These are phyloP conservation scores for Penicillium sp. DNA, from an alignment of 2,329 filamentous ascomycete species.

Conservation along the genomic window DNA sequence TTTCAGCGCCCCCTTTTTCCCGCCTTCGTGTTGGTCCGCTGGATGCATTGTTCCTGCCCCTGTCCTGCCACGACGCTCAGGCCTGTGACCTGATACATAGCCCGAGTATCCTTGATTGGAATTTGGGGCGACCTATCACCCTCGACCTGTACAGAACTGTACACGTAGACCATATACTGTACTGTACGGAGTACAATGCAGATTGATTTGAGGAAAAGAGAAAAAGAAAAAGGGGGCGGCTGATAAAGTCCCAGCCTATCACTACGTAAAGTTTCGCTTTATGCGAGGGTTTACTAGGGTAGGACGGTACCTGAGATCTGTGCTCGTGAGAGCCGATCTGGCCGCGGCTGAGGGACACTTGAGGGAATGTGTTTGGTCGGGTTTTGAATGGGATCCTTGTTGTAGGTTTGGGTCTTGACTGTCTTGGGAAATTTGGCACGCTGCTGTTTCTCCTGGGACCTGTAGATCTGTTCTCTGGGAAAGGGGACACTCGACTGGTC, in stretches of 20 bases:
- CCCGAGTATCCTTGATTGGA: neutral
- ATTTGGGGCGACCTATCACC: constrained; percentile 8
- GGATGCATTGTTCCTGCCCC: constrained; percentile 6
- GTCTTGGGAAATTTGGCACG: neutral
- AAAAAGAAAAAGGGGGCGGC: neutral
- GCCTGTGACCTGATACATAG: constrained; percentile 16
- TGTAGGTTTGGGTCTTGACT: neutral
- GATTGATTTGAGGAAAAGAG: neutral
- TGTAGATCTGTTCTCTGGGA: neutral
- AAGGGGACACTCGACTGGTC: neutral
- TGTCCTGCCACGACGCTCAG: constrained; percentile 15
- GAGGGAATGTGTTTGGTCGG: neutral
- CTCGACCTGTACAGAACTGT: neutral
- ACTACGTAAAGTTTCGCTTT: neutral
- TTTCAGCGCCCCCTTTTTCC: constrained; percentile 10
- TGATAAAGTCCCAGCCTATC: neutral
- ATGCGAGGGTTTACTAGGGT: neutral
- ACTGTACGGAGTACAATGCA: no score
- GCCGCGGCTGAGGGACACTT: neutral
- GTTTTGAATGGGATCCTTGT: neutral
- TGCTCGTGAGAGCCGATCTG: neutral
- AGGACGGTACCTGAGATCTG: constrained; percentile 6
- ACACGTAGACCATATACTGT: no score
- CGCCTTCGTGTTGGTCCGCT: neutral
- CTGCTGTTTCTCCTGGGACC: neutral